Conservation (phyloP, 805 yeast species). For the Limtongia smithiae region DNA sequence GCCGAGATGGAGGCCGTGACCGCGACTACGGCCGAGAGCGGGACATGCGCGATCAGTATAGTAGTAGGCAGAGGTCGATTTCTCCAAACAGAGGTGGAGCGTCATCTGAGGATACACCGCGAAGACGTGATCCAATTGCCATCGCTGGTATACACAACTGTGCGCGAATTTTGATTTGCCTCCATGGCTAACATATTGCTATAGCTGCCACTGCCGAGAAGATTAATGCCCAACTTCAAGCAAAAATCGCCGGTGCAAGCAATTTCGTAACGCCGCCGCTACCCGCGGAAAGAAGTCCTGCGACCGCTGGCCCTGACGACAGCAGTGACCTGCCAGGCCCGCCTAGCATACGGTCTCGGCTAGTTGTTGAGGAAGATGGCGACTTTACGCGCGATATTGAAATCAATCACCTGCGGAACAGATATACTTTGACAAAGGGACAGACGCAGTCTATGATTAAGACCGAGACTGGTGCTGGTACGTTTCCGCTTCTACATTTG, state of each 20-base stretch:
- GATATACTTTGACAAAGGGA: constrained; percentile 38
- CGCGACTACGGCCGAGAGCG: constrained; percentile 21
- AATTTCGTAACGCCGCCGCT: background rate
- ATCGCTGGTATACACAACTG: constrained; percentile 24
- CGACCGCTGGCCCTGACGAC: background rate
- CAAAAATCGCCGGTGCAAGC: constrained; percentile 7
- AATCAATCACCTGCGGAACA: constrained; percentile 38
- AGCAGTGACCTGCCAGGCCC: background rate
- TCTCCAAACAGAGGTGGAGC: too few relatives aligned
- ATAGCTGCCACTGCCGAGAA: constrained; percentile 37
- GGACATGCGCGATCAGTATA: background rate
- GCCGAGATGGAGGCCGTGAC: constrained; percentile 23
- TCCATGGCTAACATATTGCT: background rate
- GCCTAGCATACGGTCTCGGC: background rate
- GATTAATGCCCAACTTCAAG: constrained; percentile 35
- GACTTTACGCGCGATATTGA: constrained; percentile 34
- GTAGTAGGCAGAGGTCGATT: background rate
- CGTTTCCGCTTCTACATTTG: background rate
- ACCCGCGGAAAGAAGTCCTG: background rate
- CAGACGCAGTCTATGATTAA: constrained; percentile 35
- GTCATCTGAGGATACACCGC: constrained; percentile 10
- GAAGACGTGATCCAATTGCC: constrained; percentile 33
- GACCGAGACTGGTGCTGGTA: constrained; percentile 34
- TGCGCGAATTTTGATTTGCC: too few relatives aligned
- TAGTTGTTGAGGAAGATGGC: constrained; percentile 14